Evolutionary conservation across 129 eudicot genomes (phyloP).

Genomic region (Tagetes erecta): DNA sequence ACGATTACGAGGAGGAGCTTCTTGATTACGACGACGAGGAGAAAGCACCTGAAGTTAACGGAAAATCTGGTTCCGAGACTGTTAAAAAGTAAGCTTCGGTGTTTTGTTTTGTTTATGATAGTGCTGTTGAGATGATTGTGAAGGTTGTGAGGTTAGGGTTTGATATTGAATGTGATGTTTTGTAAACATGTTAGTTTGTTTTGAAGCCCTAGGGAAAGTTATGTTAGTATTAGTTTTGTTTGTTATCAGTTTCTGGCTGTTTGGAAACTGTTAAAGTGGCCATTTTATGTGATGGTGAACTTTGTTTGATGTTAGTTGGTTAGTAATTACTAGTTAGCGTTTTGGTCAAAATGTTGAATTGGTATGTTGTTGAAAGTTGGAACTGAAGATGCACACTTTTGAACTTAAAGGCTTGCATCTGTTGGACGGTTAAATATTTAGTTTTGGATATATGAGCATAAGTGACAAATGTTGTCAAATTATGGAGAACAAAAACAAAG

Average conservation of each 20-base stretch:
- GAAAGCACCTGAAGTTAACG: conserved; percentile 56
- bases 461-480: not conserved
- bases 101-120: not conserved
- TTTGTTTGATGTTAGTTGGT: not conserved
- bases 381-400: not conserved
- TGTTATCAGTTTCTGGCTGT: too few species aligned
- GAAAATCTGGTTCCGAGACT: conserved; percentile 56
- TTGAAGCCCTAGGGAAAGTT: not conserved
- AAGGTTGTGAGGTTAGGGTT: not conserved
- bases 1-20: conserved; percentile 87
- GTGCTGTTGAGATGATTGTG: not conserved
- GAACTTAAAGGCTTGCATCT: not conserved
- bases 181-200: conserved; percentile 6
- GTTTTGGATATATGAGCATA: not conserved
- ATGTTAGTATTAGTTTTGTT: too few species aligned
- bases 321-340: not conserved
- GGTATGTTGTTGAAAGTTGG: not conserved
- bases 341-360: not conserved
- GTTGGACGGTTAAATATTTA: not conserved
- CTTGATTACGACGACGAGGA: conserved; percentile 89
- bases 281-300: not conserved
- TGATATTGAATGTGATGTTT: not conserved
- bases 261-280: not conserved
- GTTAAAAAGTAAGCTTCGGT: conserved; percentile 51
- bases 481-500: not conserved